Evolutionary conservation across 352 stramenopile genomes (phyloP).

Genomic region (Phytopythium mirpurense): DNA sequence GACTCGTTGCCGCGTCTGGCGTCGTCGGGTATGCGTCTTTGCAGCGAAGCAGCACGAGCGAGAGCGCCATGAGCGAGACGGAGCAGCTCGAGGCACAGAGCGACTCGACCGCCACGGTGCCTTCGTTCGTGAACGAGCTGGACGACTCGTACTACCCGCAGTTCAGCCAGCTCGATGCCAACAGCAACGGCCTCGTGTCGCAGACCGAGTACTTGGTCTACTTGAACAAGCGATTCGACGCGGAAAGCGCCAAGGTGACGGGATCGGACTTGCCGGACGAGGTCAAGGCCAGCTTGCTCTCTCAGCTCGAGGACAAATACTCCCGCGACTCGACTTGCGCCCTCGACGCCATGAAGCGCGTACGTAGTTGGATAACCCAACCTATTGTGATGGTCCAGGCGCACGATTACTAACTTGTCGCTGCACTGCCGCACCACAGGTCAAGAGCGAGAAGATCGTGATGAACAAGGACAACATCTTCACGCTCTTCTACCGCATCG

Average conservation of each 20-base stretch:
- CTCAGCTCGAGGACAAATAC: constrained; percentile 36
- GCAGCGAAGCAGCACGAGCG: background rate
- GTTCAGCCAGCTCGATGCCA: constrained; percentile 29
- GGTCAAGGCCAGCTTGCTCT: constrained; percentile 31
- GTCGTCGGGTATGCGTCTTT: constrained; percentile 39
- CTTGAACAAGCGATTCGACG: constrained; percentile 19
- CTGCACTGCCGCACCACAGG: too few species aligned
- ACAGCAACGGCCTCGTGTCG: constrained; percentile 23
- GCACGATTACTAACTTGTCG: too few species aligned
- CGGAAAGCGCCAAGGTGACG: constrained; percentile 20
- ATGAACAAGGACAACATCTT: constrained; percentile 23
- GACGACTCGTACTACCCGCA: constrained; percentile 37
- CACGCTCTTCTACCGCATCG: constrained; percentile 31
- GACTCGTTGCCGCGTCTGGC: constrained; percentile 30
- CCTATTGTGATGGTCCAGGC: background rate
- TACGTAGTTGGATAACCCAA: constrained; percentile 10
- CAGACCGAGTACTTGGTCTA: constrained; percentile 33
- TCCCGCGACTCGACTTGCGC: constrained; percentile 25
- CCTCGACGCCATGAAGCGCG: constrained; percentile 31
- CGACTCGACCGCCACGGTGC: constrained; percentile 15
- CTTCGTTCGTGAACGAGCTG: constrained; percentile 24
- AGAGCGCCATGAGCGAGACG: constrained; percentile 7
- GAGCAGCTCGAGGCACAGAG: constrained; percentile 24
- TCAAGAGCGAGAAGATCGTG: constrained; percentile 19
- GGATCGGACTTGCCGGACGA: constrained; percentile 21